Evolutionary conservation across 116 monocot species (phyloP).

Genomic region (Phalaenopsis hybrid): DNA sequence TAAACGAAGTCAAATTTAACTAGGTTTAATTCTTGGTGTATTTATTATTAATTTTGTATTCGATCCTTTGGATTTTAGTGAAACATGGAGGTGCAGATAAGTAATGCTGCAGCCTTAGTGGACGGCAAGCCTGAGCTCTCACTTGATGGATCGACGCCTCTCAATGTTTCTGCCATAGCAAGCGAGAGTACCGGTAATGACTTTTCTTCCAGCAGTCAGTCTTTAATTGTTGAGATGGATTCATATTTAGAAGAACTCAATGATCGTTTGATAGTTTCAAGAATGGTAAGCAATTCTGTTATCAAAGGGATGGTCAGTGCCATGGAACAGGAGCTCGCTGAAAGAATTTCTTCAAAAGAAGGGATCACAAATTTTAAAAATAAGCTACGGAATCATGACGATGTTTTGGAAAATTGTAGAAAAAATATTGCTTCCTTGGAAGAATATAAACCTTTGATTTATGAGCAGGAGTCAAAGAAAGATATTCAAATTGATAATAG

Average conservation of each 20-base stretch:
- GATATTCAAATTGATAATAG: constrained; percentile 10
- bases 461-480: constrained; percentile 9
- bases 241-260: constrained; percentile 17
- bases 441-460: background rate
- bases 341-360: constrained; percentile 25
- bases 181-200: background rate
- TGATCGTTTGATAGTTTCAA: constrained; percentile 16
- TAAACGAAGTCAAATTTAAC: background rate
- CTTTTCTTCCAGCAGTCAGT: background rate
- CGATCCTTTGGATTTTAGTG: background rate
- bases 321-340: constrained; percentile 33
- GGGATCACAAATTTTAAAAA: constrained; percentile 20
- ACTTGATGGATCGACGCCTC: background rate
- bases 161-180: background rate
- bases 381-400: constrained; percentile 16
- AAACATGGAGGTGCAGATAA: constrained; percentile 2
- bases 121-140: background rate
- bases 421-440: too few species aligned
- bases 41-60: too few species aligned
- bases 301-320: constrained; percentile 48
- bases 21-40: too few species aligned
- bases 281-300: constrained; percentile 48
- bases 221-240: constrained; percentile 38
- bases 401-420: background rate
- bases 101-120: background rate